Conservation (phyloP, 805 yeast species). For the Cyberlindnera suaveolens region DNA sequence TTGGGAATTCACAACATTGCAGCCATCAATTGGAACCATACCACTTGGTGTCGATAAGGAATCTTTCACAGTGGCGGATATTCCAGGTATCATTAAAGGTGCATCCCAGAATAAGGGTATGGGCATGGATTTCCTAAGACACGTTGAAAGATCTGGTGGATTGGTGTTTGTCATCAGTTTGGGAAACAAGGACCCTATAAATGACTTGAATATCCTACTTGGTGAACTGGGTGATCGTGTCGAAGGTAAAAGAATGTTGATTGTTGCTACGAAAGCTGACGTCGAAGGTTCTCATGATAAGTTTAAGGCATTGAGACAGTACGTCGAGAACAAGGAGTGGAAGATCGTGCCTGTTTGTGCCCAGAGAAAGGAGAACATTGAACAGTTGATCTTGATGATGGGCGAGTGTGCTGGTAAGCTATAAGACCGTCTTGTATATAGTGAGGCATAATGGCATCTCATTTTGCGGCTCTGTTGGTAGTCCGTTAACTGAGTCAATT, state of each 20-base stretch:
- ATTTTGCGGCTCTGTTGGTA: too few relatives aligned
- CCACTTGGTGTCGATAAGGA: constrained; percentile 54
- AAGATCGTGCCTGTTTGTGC: constrained; percentile 84
- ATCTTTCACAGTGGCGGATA: constrained; percentile 88
- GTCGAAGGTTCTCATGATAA: constrained; percentile 45
- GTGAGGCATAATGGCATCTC: background rate
- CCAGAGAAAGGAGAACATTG: constrained; percentile 61
- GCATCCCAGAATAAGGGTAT: constrained; percentile 83
- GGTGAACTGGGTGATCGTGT: constrained; percentile 70
- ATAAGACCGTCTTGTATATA: background rate
- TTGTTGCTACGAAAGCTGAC: constrained; percentile 96
- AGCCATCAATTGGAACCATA: constrained; percentile 89
- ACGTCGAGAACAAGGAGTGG: constrained; percentile 48
- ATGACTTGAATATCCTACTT: constrained; percentile 56
- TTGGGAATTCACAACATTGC: constrained; percentile 94
- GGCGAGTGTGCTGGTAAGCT: constrained; percentile 37
- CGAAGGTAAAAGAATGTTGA: constrained; percentile 53
- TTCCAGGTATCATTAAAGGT: constrained; percentile 91
- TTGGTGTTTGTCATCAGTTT: constrained; percentile 80
- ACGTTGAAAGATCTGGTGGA: constrained; percentile 87
- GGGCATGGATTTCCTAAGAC: constrained; percentile 90
- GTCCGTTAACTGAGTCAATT: too few relatives aligned
- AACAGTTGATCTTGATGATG: constrained; percentile 65
- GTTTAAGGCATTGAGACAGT: constrained; percentile 39
- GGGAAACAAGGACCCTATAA: constrained; percentile 59